Base-by-base conservation (phyloP, 1,284 basidiomycete species). In the Gymnopus androsaceus region DNA sequence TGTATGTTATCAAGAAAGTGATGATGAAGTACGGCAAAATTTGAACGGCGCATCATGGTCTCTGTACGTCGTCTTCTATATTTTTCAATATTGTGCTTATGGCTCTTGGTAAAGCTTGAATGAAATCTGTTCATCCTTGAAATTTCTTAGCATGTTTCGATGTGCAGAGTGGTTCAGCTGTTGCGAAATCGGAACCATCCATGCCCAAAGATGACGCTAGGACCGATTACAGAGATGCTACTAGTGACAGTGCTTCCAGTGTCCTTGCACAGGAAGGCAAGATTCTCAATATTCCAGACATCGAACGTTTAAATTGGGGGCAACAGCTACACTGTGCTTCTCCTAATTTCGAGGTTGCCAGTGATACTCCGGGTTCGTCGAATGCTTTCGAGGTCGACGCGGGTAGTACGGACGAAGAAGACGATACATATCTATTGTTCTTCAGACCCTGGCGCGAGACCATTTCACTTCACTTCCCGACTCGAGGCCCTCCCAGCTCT, bases 401-500 rank as follows among this genome's bases (percentile, higher is more conserved):
- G n/a, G n/a, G n/a, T n/a, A n/a, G n/a, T n/a, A n/a, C n/a, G 31
- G 31, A 33, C 14, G 41, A 28, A 28, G 8, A 6, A 1, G 28
- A 30, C 6, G 28, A 11, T 11, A 17, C 28, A 31, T 25, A 46
- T 33, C 12, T 46, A 9, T n/a, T 46, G 28, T 46, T 46, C n/a
- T 46, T 46, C 11, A 46, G 17, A 19, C 8, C 44, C 9, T 28
- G 44, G 12, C 27, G 44, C 27, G 17, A 17, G 12, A 30, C 44
- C 11, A 17, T 33, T 11, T 46, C 44, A 30, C 19, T 33, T 12
- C 14, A 11, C 25, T 48, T 48, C 9, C 17, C 30, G 17, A 30
- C 44, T 46, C 27, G 25, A 28, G 44, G 44, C 11, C 44, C 28
- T 31, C 44, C 44, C 5, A 48, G 46, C 46, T 48, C 46, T 36